Percentiles rank a stretch among this genome's conserved stretches.
phyloP scores from a whole-genome alignment of 257 asterid genomes.

The Linderniella brevidens region DNA sequence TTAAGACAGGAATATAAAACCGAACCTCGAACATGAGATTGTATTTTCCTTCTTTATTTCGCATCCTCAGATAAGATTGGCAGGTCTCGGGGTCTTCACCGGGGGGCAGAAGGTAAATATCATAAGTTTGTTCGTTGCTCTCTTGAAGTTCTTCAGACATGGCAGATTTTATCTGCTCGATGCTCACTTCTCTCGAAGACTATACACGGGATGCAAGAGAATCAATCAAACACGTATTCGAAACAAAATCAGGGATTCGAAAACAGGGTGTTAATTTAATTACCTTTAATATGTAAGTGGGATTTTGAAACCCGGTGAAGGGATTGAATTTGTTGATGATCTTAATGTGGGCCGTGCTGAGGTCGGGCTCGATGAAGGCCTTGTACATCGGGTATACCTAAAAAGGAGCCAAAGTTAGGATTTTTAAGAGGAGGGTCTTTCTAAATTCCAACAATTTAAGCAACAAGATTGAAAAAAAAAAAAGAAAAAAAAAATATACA shows the following conservation, averaged over 20 bases:
- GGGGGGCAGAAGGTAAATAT: constrained; percentile 94
- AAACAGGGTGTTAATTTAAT: constrained; percentile 1
- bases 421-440: constrained; percentile 13
- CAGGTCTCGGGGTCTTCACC: constrained; percentile 99
- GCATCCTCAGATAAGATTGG: constrained; percentile 96
- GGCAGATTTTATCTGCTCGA: constrained; percentile 53
- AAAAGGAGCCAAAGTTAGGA: neutral
- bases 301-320: constrained; percentile 79
- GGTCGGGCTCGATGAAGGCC: constrained; percentile 97
- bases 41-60: constrained; percentile 94
- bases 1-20: too few relatives aligned
- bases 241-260: too few relatives aligned
- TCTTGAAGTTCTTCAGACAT: constrained; percentile 55
- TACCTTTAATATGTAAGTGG: constrained; percentile 96
- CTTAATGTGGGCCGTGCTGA: constrained; percentile 85
- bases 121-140: constrained; percentile 66
- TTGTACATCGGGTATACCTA: constrained; percentile 99
- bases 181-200: constrained; percentile 47
- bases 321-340: constrained; percentile 92
- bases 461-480: too few relatives aligned
- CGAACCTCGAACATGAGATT: constrained; percentile 99
- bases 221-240: too few relatives aligned
- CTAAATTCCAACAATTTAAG: constrained; percentile 9
- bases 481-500: too few relatives aligned
- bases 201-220: too few relatives aligned